Evolutionary conservation across 805 yeast genomes (phyloP).

Genomic region (Teunomyces aglyptinius): DNA sequence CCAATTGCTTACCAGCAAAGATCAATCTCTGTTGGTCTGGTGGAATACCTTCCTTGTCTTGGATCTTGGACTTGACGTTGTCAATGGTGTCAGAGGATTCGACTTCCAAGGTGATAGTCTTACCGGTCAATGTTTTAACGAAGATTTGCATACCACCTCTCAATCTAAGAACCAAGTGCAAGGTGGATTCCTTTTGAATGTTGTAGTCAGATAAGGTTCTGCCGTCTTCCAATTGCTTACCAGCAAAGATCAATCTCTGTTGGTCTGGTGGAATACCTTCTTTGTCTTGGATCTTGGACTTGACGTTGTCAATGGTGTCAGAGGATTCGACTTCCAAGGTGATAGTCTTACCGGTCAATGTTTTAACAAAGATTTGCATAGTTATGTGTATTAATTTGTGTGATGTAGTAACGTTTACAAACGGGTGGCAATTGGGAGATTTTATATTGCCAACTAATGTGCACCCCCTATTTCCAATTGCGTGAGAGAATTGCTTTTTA

Average conservation of each 20-base stretch:
- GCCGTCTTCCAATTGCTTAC: slow-evolving; percentile 99
- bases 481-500: slow-evolving; percentile 1
- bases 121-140: slow-evolving; percentile 99
- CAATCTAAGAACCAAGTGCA: slow-evolving; percentile 93
- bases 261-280: slow-evolving; percentile 99
- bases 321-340: slow-evolving; percentile 98
- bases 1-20: slow-evolving; percentile 99
- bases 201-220: slow-evolving; percentile 99
- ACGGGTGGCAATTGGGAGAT: slow-evolving; percentile 4
- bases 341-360: slow-evolving; percentile 99
- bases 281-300: slow-evolving; percentile 97
- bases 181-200: slow-evolving; percentile 99
- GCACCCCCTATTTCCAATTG: slow-evolving; percentile 5
- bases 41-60: slow-evolving; percentile 99
- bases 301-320: slow-evolving; percentile 98
- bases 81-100: slow-evolving; percentile 98
- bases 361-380: slow-evolving; percentile 98
- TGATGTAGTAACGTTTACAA: slow-evolving; percentile 23
- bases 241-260: slow-evolving; percentile 99
- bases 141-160: slow-evolving; percentile 97
- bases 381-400: slow-evolving; percentile 43
- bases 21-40: slow-evolving; percentile 99
- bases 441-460: slow-evolving; percentile 1
- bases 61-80: slow-evolving; percentile 97
- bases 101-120: slow-evolving; percentile 98